Base-by-base conservation (phyloP, 169 alveolate genomes). In the Plasmodium blacklocki region DNA sequence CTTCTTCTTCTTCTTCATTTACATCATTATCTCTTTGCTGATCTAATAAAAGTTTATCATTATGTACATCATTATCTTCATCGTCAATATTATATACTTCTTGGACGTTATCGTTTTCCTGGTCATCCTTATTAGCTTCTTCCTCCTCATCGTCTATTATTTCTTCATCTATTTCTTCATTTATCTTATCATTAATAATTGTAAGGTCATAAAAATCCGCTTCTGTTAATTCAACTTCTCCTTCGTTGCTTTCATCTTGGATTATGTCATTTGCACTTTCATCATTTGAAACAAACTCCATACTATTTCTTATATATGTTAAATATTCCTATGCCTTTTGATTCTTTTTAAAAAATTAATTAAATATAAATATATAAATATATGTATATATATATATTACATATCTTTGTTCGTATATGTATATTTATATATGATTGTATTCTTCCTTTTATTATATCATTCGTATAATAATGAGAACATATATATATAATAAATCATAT, bases 201-300 rank as follows among this genome's bases (percentile, higher is more conserved):
- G 18, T 56, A 18, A 18, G 74, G 7, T 29, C 29, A 45, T 58
- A 39, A 23, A 76, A 64, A 3, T 43, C 4, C 11, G 26, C 18
- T 23, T 50, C 64, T 4, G 78, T 49, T 49, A 50, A 6, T 52
- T 64, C 76, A 29, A 68, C 39, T 52, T 52, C 89, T 21, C 50
- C 89, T 29, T 63, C 89, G 5, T 23, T 47, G 18, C 23, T 76
- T 64, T 76, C 88, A 45, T 74, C 89, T 64, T 76, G 73, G 49
- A 64, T 14, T 6, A 76, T 26, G 3, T 26, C 76, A 64, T 76
- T 76, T 23, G 75, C 47, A 29, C 68, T 64, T 49, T 66, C 76
- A 23, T 76, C 39, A 71, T 64, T 50, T 66, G 89, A 76, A 14
- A 76, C 12, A 56, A 19, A 58, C 62, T 76, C 89, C 74, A 70